Conservation (phyloP, 352 stramenopile genomes). For the Thalassiosira ordinaria region DNA sequence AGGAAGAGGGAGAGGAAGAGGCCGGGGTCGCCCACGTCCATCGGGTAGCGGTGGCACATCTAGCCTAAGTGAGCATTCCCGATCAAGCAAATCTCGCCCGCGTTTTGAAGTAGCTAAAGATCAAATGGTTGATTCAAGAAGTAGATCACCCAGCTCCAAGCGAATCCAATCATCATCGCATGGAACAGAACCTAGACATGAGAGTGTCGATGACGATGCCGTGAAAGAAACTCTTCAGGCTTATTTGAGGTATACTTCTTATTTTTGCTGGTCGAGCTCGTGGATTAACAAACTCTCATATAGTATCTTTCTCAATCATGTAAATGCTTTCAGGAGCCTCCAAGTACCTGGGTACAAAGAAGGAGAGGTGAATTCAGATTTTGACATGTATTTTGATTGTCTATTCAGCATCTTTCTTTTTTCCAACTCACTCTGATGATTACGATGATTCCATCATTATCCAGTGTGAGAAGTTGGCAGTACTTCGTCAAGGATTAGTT, state of each 20-base stretch:
- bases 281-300: no score
- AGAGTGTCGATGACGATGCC: constrained; percentile 6
- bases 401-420: no score
- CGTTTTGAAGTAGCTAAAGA: background rate
- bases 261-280: background rate
- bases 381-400: no score
- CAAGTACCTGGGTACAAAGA: constrained; percentile 58
- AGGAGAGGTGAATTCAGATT: constrained; percentile 55
- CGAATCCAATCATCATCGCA: constrained; percentile 11
- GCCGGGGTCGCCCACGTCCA: constrained; percentile 23
- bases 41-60: constrained; percentile 10
- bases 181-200: background rate
- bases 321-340: constrained; percentile 22
- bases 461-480: constrained; percentile 58
- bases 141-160: constrained; percentile 21
- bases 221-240: constrained; percentile 7
- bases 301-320: no score
- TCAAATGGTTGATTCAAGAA: constrained; percentile 14
- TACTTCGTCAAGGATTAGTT: constrained; percentile 52
- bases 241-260: constrained; percentile 25
- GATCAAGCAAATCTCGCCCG: constrained; percentile 23
- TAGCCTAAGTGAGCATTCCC: no score
- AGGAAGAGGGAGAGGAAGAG: constrained; percentile 49
- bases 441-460: no score
- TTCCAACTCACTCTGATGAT: no score